phyloP scores from a whole-genome alignment of 805 yeast species.

The Yueomyces sp. region DNA sequence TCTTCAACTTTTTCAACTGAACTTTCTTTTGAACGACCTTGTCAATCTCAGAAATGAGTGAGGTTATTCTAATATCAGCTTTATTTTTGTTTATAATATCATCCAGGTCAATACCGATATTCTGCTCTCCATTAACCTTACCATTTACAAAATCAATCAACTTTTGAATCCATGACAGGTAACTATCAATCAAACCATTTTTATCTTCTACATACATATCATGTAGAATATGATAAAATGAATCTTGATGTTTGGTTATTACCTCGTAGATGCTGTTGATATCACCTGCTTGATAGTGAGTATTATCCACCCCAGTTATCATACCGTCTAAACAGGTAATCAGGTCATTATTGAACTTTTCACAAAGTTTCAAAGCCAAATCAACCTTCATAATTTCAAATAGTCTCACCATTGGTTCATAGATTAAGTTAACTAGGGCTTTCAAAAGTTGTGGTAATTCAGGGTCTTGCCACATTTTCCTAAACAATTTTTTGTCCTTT shows the following conservation, averaged over 20 bases:
- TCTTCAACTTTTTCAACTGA: not conserved
- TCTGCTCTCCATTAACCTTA: too few species aligned
- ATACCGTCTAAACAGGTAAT: conserved; percentile 41
- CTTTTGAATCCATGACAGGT: conserved; percentile 61
- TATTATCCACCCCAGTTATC: conserved; percentile 26
- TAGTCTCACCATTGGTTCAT: conserved; percentile 58
- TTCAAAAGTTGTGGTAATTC: conserved; percentile 64
- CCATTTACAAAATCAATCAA: conserved; percentile 29
- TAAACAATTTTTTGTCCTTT: conserved; percentile 63
- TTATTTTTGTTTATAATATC: conserved; percentile 9
- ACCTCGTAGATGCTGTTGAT: conserved; percentile 43
- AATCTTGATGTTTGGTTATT: conserved; percentile 57
- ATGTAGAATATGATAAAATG: conserved; percentile 62
- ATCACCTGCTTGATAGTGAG: conserved; percentile 48
- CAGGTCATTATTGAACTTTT: conserved; percentile 55
- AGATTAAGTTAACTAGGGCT: conserved; percentile 57
- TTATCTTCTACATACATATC: conserved; percentile 67
- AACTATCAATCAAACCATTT: conserved; percentile 52
- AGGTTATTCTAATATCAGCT: conserved; percentile 13
- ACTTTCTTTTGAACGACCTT: conserved; percentile 22
- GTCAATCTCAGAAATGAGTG: conserved; percentile 10
- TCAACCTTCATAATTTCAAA: conserved; percentile 56
- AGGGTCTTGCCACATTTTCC: conserved; percentile 75
- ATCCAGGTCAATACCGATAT: conserved; percentile 30
- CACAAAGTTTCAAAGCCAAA: conserved; percentile 47